These are phyloP conservation scores for Cutaneotrichosporon spelunceum DNA, from an alignment of 1,284 basidiomycete genomes.

Conservation along the genomic window DNA sequence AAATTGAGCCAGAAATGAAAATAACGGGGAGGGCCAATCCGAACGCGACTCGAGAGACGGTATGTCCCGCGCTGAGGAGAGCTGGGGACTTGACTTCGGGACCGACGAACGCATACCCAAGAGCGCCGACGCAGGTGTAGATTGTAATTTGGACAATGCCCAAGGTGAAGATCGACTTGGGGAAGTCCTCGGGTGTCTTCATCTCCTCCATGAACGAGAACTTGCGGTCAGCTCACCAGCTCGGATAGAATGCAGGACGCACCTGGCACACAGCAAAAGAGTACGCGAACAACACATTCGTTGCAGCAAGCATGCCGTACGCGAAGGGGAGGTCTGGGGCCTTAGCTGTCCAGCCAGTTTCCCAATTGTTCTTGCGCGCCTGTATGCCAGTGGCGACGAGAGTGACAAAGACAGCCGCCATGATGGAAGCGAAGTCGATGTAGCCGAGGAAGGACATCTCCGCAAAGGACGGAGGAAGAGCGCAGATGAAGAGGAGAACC, in stretches of 20 bases:
- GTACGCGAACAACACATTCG: conserved; percentile 38
- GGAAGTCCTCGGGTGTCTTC: conserved; percentile 19
- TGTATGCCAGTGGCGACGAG: conserved; percentile 38
- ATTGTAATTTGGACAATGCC: conserved; percentile 31
- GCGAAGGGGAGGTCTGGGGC: conserved; percentile 33
- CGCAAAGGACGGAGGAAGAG: conserved; percentile 20
- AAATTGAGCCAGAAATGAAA: conserved; percentile 25
- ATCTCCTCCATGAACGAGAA: not conserved
- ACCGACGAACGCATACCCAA: conserved; percentile 23
- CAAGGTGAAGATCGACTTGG: conserved; percentile 38
- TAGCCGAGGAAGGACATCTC: conserved; percentile 41
- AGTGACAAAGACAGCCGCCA: conserved; percentile 33
- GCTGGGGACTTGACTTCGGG: conserved; percentile 14
- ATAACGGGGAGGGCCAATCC: conserved; percentile 23
- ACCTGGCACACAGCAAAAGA: conserved; percentile 19
- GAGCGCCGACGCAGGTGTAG: conserved; percentile 36
- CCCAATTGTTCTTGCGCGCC: conserved; percentile 8
- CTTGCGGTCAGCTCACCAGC: conserved; percentile 4
- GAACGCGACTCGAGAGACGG: conserved; percentile 19
- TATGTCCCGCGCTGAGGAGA: conserved; percentile 17
- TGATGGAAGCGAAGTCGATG: conserved; percentile 41
- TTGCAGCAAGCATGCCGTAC: conserved; percentile 37
- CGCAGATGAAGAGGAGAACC: conserved; percentile 20
- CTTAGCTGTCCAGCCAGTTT: conserved; percentile 33
- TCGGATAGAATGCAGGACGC: conserved; percentile 6